Evolutionary conservation across 2,329 filamentous ascomycete genomes (phyloP).

Genomic region (Tolypocladium album): DNA sequence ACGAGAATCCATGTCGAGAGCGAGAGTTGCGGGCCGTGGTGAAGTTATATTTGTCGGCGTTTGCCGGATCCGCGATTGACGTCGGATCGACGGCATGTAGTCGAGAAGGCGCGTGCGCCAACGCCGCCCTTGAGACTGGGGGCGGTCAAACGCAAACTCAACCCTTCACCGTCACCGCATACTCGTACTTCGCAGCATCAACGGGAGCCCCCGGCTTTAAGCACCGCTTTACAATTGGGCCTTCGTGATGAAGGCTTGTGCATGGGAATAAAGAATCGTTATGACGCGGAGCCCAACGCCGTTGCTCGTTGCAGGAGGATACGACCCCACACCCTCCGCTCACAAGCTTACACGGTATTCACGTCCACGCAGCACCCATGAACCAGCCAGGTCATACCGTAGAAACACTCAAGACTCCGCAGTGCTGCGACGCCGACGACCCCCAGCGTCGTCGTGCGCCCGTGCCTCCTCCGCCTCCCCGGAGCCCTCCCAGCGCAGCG

Average conservation of each 20-base stretch:
- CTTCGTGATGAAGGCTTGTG: too few species aligned
- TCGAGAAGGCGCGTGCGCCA: background rate
- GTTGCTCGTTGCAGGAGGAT: background rate
- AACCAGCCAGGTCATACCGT: too few species aligned
- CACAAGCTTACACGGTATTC: too few species aligned
- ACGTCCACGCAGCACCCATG: background rate
- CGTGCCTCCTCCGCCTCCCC: slow-evolving; percentile 14
- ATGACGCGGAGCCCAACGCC: background rate
- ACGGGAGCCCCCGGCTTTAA: too few species aligned
- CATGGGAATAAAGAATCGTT: too few species aligned
- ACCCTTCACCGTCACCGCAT: background rate
- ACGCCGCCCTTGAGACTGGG: background rate
- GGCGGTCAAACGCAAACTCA: background rate
- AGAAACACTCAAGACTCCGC: background rate
- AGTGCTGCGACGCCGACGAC: background rate
- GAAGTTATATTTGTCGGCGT: background rate
- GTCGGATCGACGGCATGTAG: background rate
- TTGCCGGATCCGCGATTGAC: background rate
- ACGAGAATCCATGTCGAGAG: background rate
- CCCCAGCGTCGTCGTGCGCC: background rate
- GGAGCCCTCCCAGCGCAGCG: slow-evolving; percentile 22
- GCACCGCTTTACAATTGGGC: background rate
- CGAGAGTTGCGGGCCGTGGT: background rate
- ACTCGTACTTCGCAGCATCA: too few species aligned
- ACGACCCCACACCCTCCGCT: background rate